Evolutionary conservation across 148 eudicot genomes (phyloP).

Genomic region (Fagopyrum esculentum): DNA sequence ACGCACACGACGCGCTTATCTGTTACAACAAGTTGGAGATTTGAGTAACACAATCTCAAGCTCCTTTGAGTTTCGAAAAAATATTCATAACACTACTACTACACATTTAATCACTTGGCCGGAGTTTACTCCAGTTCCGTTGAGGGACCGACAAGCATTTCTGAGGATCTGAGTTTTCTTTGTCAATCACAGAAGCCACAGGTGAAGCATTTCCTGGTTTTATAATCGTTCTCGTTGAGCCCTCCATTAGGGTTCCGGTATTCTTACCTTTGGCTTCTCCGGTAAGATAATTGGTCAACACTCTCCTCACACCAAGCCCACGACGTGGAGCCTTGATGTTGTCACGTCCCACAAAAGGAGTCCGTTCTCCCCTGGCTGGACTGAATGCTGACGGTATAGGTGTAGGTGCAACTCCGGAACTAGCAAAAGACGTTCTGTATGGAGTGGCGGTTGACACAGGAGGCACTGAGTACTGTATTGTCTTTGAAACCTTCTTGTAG

Average conservation of each 20-base stretch:
- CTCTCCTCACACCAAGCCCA: constrained; percentile 15
- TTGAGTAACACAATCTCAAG: background rate
- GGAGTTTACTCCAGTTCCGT: constrained; percentile 6
- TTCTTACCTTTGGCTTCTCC: constrained; percentile 10
- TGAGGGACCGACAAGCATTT: constrained; percentile 7
- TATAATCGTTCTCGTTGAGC: background rate
- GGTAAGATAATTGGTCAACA: constrained; percentile 13
- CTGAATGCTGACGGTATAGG: background rate
- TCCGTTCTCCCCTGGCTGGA: constrained; percentile 6
- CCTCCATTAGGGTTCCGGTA: background rate
- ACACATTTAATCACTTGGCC: constrained; percentile 3
- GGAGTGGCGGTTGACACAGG: constrained; percentile 68
- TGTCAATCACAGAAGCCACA: background rate
- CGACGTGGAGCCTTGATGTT: constrained; percentile 14
- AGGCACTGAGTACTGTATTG: constrained; percentile 32
- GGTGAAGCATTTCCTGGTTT: constrained; percentile 2
- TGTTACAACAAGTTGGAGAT: background rate
- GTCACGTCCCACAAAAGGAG: background rate
- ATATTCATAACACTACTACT: background rate
- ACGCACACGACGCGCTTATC: background rate
- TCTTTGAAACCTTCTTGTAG: constrained; percentile 40
- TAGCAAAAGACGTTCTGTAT: constrained; percentile 28
- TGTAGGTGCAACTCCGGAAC: constrained; percentile 1
- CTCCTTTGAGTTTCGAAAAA: background rate
- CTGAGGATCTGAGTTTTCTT: constrained; percentile 16